Evolutionary conservation across 2,329 filamentous ascomycete species (phyloP).

Genomic region (Dryadomyces quercivorus): DNA sequence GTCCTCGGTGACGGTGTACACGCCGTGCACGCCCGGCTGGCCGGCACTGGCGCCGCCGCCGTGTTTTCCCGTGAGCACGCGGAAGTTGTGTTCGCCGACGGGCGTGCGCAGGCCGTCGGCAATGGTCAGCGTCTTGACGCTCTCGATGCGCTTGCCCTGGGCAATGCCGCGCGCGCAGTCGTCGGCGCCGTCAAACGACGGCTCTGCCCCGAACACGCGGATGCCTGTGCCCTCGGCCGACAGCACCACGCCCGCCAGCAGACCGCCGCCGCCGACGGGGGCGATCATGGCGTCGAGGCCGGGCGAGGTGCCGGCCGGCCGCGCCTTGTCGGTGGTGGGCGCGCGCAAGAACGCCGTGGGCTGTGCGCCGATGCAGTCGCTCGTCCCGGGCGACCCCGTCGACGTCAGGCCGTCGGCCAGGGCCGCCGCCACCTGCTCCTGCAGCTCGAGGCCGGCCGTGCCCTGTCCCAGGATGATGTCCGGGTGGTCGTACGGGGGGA

Average conservation of each 20-base stretch:
- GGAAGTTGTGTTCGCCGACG: constrained; percentile 65
- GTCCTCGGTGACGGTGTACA: constrained; percentile 66
- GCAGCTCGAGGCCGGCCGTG: constrained; percentile 74
- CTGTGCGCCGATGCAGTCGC: background rate
- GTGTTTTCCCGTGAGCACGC: constrained; percentile 44
- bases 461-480: constrained; percentile 89
- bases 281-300: constrained; percentile 62
- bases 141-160: constrained; percentile 48
- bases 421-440: constrained; percentile 49
- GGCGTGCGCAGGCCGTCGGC: constrained; percentile 84
- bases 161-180: constrained; percentile 64
- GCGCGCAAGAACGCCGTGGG: constrained; percentile 7
- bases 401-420: constrained; percentile 11
- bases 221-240: constrained; percentile 61
- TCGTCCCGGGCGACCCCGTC: background rate
- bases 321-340: background rate
- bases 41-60: background rate
- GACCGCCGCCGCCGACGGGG: constrained; percentile 78
- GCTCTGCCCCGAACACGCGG: constrained; percentile 77
- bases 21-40: constrained; percentile 54
- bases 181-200: constrained; percentile 69
- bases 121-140: constrained; percentile 66
- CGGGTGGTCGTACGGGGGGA: constrained; percentile 87
- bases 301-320: constrained; percentile 6
- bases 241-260: constrained; percentile 74